Conservation (phyloP, 768 basidiomycete species). For the Vararia minispora region DNA sequence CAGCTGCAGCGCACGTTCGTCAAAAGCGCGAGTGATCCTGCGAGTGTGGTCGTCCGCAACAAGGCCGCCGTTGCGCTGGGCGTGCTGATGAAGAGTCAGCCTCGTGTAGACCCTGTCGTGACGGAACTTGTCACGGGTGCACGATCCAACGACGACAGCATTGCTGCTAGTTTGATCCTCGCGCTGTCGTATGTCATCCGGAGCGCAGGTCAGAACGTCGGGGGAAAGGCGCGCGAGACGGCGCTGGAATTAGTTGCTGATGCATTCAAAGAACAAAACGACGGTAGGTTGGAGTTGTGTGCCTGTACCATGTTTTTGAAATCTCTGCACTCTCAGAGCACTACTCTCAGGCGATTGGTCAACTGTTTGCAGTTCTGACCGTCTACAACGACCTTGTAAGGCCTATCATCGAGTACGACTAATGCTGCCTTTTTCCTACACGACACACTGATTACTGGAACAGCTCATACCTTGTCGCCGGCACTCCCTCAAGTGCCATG, state of each 20-base stretch:
- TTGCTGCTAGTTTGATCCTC: slow-evolving; percentile 64
- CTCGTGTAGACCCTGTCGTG: slow-evolving; percentile 87
- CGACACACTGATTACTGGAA: slow-evolving; percentile 6
- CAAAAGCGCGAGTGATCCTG: slow-evolving; percentile 77
- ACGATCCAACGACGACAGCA: slow-evolving; percentile 48
- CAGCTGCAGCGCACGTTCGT: slow-evolving; percentile 95
- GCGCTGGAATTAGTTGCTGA: slow-evolving; percentile 70
- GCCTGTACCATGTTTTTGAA: not conserved
- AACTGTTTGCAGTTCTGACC: slow-evolving; percentile 53
- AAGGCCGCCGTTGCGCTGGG: slow-evolving; percentile 82
- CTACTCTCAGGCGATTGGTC: slow-evolving; percentile 54
- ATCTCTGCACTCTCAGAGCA: slow-evolving; percentile 35
- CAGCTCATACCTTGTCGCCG: slow-evolving; percentile 52
- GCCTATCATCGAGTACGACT: slow-evolving; percentile 52
- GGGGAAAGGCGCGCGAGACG: slow-evolving; percentile 60
- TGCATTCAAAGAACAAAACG: slow-evolving; percentile 62
- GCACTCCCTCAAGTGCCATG: slow-evolving; percentile 56
- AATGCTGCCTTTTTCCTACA: not conserved
- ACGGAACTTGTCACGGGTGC: slow-evolving; percentile 69
- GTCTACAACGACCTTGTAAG: slow-evolving; percentile 50
- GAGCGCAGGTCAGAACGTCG: slow-evolving; percentile 63
- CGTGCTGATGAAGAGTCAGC: slow-evolving; percentile 81
- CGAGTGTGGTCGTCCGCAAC: slow-evolving; percentile 67
- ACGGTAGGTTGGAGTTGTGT: slow-evolving; percentile 34
- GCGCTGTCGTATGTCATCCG: slow-evolving; percentile 69